Conservation (phyloP, 2,329 filamentous ascomycete species). For the Lecanicillium sp. region DNA sequence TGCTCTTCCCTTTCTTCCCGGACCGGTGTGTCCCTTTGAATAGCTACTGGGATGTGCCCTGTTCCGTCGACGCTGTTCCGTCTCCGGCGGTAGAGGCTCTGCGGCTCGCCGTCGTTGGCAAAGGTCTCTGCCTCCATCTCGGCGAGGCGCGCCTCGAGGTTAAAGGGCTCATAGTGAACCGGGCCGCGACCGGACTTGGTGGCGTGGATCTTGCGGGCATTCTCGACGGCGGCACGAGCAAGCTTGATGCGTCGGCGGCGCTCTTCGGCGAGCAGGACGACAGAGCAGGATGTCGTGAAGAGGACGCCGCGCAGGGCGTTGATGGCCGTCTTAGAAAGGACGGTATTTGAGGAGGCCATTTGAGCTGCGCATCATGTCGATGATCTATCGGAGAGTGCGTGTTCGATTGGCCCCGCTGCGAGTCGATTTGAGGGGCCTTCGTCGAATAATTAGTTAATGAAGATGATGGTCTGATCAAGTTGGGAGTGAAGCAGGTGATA, state of each 20-base stretch:
- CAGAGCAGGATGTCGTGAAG: conserved; percentile 51
- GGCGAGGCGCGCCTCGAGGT: conserved; percentile 17
- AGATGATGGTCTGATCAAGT: conserved; percentile 7
- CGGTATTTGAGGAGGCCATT: conserved; percentile 43
- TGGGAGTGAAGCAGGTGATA: not conserved
- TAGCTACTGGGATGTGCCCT: too few species aligned
- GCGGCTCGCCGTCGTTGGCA: conserved; percentile 16
- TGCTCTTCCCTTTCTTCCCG: too few species aligned
- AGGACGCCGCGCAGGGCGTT: conserved; percentile 50
- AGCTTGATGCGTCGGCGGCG: conserved; percentile 49
- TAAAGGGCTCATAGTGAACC: conserved; percentile 18
- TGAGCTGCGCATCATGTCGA: conserved; percentile 20
- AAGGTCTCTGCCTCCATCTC: conserved; percentile 23
- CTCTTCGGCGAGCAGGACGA: conserved; percentile 50
- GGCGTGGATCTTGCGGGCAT: conserved; percentile 45
- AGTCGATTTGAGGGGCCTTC: not conserved
- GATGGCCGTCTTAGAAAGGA: conserved; percentile 50
- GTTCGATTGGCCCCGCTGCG: not conserved
- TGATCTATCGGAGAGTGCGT: too few species aligned
- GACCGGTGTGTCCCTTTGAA: too few species aligned
- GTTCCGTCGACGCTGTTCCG: conserved; percentile 11
- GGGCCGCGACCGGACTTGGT: conserved; percentile 27
- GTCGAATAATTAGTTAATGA: too few species aligned
- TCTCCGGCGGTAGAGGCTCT: conserved; percentile 25
- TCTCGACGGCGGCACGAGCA: conserved; percentile 43